A percentile compares a stretch with the other conserved stretches of the same genome.
Evolutionary conservation across 306 rosid species (phyloP).

Genomic region (Cajanus cajan): DNA sequence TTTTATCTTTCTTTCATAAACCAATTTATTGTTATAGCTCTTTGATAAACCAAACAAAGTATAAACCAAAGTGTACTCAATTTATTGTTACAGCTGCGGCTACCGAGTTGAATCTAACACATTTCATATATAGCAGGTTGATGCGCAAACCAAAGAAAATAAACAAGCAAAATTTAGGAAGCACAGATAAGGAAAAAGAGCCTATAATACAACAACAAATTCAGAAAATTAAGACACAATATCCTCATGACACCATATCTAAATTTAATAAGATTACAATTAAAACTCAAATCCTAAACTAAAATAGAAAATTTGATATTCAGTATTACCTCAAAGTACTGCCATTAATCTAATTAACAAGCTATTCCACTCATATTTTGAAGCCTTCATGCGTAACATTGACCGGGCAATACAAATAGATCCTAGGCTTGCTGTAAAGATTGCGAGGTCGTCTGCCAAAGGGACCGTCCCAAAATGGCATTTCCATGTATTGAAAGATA

Average conservation of each 20-base stretch:
- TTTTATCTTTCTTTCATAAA: too few species aligned
- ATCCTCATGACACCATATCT: not conserved
- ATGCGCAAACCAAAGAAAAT: not conserved
- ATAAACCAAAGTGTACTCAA: not conserved
- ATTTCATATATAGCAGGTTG: too few species aligned
- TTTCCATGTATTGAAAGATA: slow-evolving; percentile 65
- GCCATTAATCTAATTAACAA: not conserved
- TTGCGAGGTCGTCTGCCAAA: slow-evolving; percentile 38
- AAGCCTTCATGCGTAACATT: not conserved
- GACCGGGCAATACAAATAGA: not conserved
- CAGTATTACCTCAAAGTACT: not conserved
- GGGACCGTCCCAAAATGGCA: slow-evolving; percentile 36
- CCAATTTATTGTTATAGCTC: too few species aligned
- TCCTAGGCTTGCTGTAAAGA: slow-evolving; percentile 36
- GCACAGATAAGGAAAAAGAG: not conserved
- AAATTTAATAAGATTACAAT: not conserved
- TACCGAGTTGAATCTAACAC: too few species aligned
- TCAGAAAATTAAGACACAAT: not conserved
- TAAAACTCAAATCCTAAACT: slow-evolving; percentile 6
- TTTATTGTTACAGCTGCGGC: not conserved
- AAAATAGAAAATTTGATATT: not conserved
- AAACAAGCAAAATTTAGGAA: not conserved
- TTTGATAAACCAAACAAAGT: too few species aligned
- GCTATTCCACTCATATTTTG: not conserved
- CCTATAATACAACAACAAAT: not conserved